Percentiles rank a stretch among this genome's conserved stretches.
Evolutionary conservation across 192 early-diverging fungal species (phyloP).

Genomic region (Chytriomyces sp.): DNA sequence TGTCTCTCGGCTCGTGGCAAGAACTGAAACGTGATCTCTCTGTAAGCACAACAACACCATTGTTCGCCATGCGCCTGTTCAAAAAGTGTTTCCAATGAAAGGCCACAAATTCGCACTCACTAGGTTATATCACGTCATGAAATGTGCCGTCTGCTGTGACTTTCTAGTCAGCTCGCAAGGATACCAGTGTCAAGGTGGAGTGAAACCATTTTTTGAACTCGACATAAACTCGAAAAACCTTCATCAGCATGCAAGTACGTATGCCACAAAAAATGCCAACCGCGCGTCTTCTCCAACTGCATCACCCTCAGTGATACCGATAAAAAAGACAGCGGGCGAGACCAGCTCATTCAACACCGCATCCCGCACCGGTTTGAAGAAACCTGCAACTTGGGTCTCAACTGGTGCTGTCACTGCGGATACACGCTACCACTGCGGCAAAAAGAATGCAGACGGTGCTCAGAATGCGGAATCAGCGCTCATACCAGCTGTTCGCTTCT

Average conservation of each 20-base stretch:
- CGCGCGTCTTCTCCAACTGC: constrained; percentile 86
- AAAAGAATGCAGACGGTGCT: constrained; percentile 57
- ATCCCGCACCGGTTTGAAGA: constrained; percentile 93
- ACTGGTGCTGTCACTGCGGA: constrained; percentile 98
- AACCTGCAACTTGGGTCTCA: constrained; percentile 76
- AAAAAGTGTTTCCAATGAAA: constrained; percentile 84
- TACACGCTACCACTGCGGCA: constrained; percentile 87
- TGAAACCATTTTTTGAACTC: no score
- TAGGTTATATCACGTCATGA: constrained; percentile 95
- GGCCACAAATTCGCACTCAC: constrained; percentile 92
- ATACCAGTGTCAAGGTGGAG: constrained; percentile 88
- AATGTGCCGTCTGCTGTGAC: constrained; percentile 93
- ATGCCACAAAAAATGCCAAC: constrained; percentile 89
- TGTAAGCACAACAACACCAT: constrained; percentile 30
- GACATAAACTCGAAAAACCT: neutral
- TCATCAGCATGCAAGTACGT: constrained; percentile 81
- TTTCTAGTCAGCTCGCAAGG: constrained; percentile 89
- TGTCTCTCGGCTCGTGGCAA: no score
- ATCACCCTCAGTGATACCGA: constrained; percentile 69
- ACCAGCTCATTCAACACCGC: constrained; percentile 67
- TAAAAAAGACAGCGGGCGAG: constrained; percentile 45
- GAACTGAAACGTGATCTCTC: no score
- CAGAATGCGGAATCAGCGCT: constrained; percentile 81
- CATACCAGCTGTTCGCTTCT: constrained; percentile 84
- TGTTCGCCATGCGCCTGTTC: constrained; percentile 68